Evolutionary conservation across 306 rosid genomes (phyloP), one percentile per base, ranked within the genome.

Genomic region (Quercus ilex): DNA sequence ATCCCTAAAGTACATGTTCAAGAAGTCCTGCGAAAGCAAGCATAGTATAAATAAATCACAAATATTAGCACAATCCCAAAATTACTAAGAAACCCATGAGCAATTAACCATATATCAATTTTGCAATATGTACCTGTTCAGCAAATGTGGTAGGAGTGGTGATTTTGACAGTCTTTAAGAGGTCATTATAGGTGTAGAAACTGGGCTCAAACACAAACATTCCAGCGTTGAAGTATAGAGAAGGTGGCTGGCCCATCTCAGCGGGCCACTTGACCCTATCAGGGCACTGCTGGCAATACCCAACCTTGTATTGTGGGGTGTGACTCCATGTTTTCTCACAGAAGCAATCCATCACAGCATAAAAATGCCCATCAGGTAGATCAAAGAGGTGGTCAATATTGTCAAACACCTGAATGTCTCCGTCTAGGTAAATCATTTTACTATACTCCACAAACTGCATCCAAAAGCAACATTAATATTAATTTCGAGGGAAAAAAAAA

Each of bases 331-430:
- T 91, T 33, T 87, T 87, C 81, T 93, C 97, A 15, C 98, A 93
- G 78, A 93, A 93, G 46, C 97, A 93, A n/a, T 93, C 97, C 97
- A 89, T 87, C 1, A 88, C 96, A 0, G 90, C 98, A 69, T 90
- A 90, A 0, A 93, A 86, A 3, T 88, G 3, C 3, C 91, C 90
- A 6, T 86, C 87, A 0, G 86, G 93, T 4, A 87, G 59, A 25
- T 93, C 98, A 25, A 93, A 91, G 0, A 93, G 62, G 74, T 87
- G 87, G 74, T 93, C 97, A 1, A 91, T 88, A 73, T 93, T 93
- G 2, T 87, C 94, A 59, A 23, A 93, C 0, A 91, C 94, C 26
- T 91, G 88, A 12, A 93, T 93, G 74, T 93, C 97, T 35, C 97
- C 94, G 31, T 93, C 98, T 79, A 93, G 76, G 51, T 93, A 93